These are phyloP conservation scores for Bothriochloa decipiens DNA, from an alignment of 176 grass and related monocot species.

Conservation along the genomic window DNA sequence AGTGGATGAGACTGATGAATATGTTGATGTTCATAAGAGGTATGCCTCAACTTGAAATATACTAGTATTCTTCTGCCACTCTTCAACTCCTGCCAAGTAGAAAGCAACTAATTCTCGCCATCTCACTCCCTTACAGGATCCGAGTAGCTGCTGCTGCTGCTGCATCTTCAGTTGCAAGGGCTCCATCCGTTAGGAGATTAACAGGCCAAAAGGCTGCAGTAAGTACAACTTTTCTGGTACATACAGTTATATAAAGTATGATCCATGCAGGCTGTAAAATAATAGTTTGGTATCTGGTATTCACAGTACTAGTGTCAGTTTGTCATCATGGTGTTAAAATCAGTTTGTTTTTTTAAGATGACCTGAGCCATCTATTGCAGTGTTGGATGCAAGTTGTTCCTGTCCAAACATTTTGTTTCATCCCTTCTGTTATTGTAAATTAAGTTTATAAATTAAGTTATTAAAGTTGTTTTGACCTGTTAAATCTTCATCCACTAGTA, in stretches of 20 bases:
- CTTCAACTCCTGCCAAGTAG: conserved; percentile 18
- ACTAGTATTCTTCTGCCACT: conserved; percentile 21
- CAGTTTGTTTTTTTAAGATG: not conserved
- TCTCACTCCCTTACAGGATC: conserved; percentile 63
- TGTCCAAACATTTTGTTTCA: not conserved
- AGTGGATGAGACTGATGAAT: conserved; percentile 98
- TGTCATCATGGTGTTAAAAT: not conserved
- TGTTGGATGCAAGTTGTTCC: conserved; percentile 22
- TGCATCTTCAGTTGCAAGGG: conserved; percentile 94
- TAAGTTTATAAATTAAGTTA: not conserved
- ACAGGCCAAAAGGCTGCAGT: conserved; percentile 78
- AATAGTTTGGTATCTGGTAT: not conserved
- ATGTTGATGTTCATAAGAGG: conserved; percentile 99
- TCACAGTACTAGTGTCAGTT: not conserved
- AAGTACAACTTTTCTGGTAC: conserved; percentile 48
- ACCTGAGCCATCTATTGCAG: not conserved
- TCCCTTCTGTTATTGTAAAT: not conserved
- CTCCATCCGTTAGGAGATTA: conserved; percentile 89
- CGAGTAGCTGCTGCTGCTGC: conserved; percentile 91
- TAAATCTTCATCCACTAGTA: not conserved
- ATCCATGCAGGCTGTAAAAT: not conserved
- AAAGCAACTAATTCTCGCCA: conserved; percentile 29
- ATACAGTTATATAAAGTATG: not conserved
- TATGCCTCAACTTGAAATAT: conserved; percentile 14
- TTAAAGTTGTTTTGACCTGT: not conserved